These are phyloP conservation scores for Tulasnella sp. DNA, from an alignment of 768 basidiomycete genomes.

Conservation along the genomic window DNA sequence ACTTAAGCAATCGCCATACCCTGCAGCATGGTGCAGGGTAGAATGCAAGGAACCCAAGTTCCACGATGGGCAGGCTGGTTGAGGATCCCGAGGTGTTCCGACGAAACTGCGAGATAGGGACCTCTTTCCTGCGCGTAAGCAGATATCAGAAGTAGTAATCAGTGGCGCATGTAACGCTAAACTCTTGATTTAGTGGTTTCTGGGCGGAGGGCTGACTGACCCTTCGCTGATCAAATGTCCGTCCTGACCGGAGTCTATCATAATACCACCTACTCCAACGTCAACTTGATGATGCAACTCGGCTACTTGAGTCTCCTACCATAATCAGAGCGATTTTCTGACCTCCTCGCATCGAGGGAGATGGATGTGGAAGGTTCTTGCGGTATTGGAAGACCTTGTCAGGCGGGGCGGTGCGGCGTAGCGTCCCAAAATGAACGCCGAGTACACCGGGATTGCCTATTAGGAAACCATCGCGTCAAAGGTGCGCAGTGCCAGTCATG, in stretches of 20 bases:
- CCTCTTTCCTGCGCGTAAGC: neutral
- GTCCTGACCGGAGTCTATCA: neutral
- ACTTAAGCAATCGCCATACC: neutral
- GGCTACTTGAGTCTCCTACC: no score
- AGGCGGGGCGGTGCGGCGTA: neutral
- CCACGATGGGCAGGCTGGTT: neutral
- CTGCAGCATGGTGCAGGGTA: neutral
- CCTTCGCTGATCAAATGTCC: neutral
- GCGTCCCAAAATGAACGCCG: neutral
- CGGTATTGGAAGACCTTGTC: neutral
- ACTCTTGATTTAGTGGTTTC: neutral
- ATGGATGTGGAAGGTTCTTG: neutral
- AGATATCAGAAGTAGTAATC: neutral
- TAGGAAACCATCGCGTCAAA: neutral
- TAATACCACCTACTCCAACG: neutral
- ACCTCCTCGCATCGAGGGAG: no score
- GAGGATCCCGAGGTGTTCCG: neutral
- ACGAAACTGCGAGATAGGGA: neutral
- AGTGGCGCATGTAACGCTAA: neutral
- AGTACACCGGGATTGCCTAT: neutral
- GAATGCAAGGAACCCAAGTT: neutral
- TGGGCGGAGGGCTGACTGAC: neutral
- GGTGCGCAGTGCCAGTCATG: no score
- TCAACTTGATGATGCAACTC: neutral
- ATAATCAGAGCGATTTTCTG: no score